Base-by-base conservation (phyloP, 345 rosid species). In the Arabidopsis arenosa region DNA sequence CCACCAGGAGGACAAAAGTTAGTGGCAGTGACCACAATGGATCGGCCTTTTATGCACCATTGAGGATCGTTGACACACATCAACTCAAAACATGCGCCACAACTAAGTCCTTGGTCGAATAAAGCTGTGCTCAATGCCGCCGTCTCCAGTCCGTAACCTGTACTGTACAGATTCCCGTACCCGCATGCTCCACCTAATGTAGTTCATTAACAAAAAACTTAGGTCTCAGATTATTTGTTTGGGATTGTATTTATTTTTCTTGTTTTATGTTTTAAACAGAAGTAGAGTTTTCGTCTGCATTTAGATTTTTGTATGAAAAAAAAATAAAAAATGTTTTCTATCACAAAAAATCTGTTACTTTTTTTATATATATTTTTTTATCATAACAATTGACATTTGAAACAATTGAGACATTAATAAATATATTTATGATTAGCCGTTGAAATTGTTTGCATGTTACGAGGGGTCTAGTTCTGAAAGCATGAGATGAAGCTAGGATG, bases 1-100 rank as follows among this genome's bases (percentile, higher is more conserved):
- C 96, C 96, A 9, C 96, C 93, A n/a, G 96, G 93, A 23, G 93
- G 96, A 82, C 96, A 90, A 71, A 90, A 90, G 78, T 90, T 90
- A 45, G 96, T 90, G 41, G 96, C 92, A 5, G 96, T 90, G 85
- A 90, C 90, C 14, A 85, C 70, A 47, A 90, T 86, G 71, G 89
- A 54, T 23, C 55, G 67, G 69, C 92, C 90, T 12, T 67, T 84
- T 13, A 86, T 83, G 73, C 96, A 90, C 96, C 96, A 90, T 30
- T 85, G 84, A 9, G 87, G 92, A 81, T 90, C 96, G 30, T 86
- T 88, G 7, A 66, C 88, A 74, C 96, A 90, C 76, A 48, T 83
- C 0, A 90, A 60, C 78, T 90, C 79, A 49, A 59, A 90, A 77
- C 92, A 90, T 0, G 96, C 84, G 1, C 96, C 96, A 36, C 96